These are phyloP conservation scores for Fraxinus ornus DNA, from an alignment of 305 asterid genomes.

Conservation along the genomic window DNA sequence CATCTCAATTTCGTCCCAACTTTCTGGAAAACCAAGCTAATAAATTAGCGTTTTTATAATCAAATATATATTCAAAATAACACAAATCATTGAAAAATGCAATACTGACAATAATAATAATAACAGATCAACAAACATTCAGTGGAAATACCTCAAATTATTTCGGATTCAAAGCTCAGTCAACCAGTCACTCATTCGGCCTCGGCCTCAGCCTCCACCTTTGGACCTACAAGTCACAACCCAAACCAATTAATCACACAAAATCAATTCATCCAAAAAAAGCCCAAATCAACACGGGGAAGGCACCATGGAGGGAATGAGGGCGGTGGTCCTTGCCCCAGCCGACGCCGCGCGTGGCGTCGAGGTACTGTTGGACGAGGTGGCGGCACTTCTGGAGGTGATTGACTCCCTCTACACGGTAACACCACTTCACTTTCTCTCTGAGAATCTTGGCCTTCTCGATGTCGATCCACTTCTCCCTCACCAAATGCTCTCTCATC, in stretches of 20 bases:
- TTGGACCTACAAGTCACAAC: slow-evolving; percentile 40
- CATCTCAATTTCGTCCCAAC: neutral
- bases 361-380: slow-evolving; percentile 83
- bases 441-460: slow-evolving; percentile 94
- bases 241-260: neutral
- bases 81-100: slow-evolving; percentile 1
- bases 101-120: neutral
- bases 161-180: slow-evolving; percentile 16
- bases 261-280: neutral
- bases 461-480: slow-evolving; percentile 97
- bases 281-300: neutral
- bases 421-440: slow-evolving; percentile 89
- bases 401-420: slow-evolving; percentile 88
- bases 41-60: neutral
- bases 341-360: slow-evolving; percentile 86
- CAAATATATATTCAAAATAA: neutral
- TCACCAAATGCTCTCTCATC: slow-evolving; percentile 90
- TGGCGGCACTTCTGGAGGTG: slow-evolving; percentile 97
- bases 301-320: slow-evolving; percentile 63
- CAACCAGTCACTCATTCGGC: slow-evolving; percentile 34
- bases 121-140: neutral
- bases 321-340: slow-evolving; percentile 98
- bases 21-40: neutral
- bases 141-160: slow-evolving; percentile 31
- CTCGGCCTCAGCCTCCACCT: slow-evolving; percentile 37